Base-by-base conservation (phyloP, 352 stramenopile species). In the Pythium dissotocum region DNA sequence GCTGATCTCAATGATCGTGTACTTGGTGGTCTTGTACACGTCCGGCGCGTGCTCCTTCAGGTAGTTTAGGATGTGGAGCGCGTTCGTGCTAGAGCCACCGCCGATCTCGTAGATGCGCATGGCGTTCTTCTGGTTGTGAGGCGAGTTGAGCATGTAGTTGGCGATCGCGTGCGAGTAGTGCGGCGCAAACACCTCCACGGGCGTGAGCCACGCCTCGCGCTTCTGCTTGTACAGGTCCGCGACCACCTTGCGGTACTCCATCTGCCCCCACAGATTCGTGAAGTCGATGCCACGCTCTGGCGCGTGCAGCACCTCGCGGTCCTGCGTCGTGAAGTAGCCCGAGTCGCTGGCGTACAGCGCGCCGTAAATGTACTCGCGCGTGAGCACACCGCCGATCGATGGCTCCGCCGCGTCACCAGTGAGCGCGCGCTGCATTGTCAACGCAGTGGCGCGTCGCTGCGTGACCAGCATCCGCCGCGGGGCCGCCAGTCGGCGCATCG, bases 1-100 rank as follows among this genome's bases (percentile, higher is more conserved):
- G 56, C 87, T 96, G 70, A 97, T 96, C 73, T 97, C 91, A 18
- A 97, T 80, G 33, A 97, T 77, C 56, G 85, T 97, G 74, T 97
- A 97, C 69, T 82, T 89, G 56, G 86, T 91, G 12, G 82, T 79
- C 13, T 63, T 77, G 69, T 97, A 97, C 35, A 97, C 77, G 18
- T 87, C 76, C 0, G 88, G 89, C 21, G 82, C 89, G 18, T 87
- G 69, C 10, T 87, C 69, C 44, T 83, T 78, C 33, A 97, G 69
- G 68, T 88, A 96, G 72, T 98, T 85, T 28, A 98, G 84, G 53
- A 98, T 95, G 57, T 96, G 85, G 59, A 95, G 76, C 52, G 91
- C 91, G 54, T 97, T 97, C 33, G 88, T 96, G 65, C 91, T 90
- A 6, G 91, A 86, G 5, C 91, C 91, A 30, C 90, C 91, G 40